Conservation (phyloP, 2,329 filamentous ascomycete species). For the Coccinonectria pachysandricola region DNA sequence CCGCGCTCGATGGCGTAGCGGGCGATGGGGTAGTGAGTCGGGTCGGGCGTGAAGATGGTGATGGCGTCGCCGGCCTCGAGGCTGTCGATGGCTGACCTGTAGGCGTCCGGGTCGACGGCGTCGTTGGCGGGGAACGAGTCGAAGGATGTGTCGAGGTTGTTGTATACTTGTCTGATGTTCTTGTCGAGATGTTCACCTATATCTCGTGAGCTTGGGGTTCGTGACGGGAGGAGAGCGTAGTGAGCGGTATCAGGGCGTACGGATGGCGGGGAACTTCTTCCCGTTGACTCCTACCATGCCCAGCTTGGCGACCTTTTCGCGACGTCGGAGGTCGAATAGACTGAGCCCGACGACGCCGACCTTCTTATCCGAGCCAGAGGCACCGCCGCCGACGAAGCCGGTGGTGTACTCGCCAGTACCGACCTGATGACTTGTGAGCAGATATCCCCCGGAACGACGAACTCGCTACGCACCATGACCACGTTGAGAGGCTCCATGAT, state of each 20-base stretch:
- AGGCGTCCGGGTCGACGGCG: conserved; percentile 64
- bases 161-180: conserved; percentile 84
- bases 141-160: conserved; percentile 79
- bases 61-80: conserved; percentile 76
- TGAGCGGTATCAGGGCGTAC: conserved; percentile 38
- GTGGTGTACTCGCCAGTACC: conserved; percentile 97
- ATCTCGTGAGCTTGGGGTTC: conserved; percentile 5
- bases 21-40: conserved; percentile 85
- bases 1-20: conserved; percentile 81
- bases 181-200: conserved; percentile 71
- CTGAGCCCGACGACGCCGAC: conserved; percentile 87
- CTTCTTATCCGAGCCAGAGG: conserved; percentile 88
- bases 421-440: too few relatives aligned
- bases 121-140: conserved; percentile 71
- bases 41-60: conserved; percentile 92
- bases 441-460: too few relatives aligned
- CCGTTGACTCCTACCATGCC: conserved; percentile 87
- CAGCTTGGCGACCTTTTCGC: conserved; percentile 78
- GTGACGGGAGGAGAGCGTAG: not conserved
- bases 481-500: conserved; percentile 53
- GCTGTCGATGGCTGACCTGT: conserved; percentile 80
- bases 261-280: conserved; percentile 82
- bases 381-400: conserved; percentile 76
- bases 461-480: conserved; percentile 59
- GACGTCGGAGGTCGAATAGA: conserved; percentile 75